These are phyloP conservation scores for Pleurozium schreberi DNA, from an alignment of 225 moss, liverwort and hornwort species.

Conservation along the genomic window DNA sequence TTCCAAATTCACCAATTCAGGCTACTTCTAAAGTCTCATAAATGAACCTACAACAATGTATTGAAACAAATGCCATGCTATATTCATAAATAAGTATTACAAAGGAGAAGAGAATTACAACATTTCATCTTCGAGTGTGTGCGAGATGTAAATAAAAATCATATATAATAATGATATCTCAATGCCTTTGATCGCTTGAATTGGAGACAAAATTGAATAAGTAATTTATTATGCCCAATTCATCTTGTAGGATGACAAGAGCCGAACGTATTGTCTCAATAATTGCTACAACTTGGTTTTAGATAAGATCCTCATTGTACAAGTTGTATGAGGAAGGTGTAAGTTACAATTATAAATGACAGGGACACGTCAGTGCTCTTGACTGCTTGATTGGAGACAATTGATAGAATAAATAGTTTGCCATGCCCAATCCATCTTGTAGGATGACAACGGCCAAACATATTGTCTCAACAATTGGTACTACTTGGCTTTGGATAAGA, in stretches of 20 bases:
- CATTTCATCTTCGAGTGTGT: too few relatives aligned
- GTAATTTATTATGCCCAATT: too few relatives aligned
- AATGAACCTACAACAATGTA: background rate
- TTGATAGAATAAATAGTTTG: background rate
- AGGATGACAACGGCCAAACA: background rate
- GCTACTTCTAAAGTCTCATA: background rate
- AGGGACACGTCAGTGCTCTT: background rate
- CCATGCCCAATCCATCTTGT: background rate
- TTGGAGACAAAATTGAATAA: too few relatives aligned
- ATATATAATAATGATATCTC: fast-evolving
- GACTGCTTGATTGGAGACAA: background rate
- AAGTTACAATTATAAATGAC: background rate
- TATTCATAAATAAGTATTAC: too few relatives aligned
- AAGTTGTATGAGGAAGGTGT: background rate
- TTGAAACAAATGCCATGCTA: too few relatives aligned
- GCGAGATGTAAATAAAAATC: too few relatives aligned
- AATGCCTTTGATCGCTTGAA: background rate
- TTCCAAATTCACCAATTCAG: constrained; percentile 13
- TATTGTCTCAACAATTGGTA: background rate
- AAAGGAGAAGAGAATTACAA: too few relatives aligned
- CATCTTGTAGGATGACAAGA: background rate
- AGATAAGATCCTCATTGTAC: too few relatives aligned
- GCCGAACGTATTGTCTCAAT: too few relatives aligned
- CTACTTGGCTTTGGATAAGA: background rate
- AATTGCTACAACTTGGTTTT: too few relatives aligned